Conservation (phyloP, 2,329 filamentous ascomycete species). For the Epichloe typhina region DNA sequence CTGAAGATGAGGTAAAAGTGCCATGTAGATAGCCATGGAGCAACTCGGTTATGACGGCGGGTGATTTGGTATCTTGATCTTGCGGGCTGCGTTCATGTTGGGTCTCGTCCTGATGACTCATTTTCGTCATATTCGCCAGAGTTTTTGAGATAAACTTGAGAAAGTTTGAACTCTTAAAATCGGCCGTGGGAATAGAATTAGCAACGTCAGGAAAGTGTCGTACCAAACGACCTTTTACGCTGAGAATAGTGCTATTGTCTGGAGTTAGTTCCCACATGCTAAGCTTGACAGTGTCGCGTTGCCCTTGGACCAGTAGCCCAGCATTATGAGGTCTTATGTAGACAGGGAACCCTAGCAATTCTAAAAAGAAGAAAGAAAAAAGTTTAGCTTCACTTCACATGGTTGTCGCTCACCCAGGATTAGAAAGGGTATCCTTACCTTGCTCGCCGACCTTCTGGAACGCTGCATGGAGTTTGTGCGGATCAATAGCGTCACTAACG, state of each 20-base stretch:
- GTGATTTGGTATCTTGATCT: slow-evolving; percentile 23
- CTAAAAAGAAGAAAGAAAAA: not conserved
- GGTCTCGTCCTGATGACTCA: too few species aligned
- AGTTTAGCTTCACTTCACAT: not conserved
- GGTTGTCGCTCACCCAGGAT: not conserved
- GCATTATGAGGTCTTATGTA: slow-evolving; percentile 1
- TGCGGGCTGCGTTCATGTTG: not conserved
- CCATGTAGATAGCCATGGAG: slow-evolving; percentile 24
- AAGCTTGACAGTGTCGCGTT: not conserved
- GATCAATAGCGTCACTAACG: not conserved
- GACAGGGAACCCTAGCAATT: not conserved
- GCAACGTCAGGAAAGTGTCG: not conserved
- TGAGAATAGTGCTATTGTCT: not conserved
- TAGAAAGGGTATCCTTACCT: not conserved
- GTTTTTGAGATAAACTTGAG: not conserved
- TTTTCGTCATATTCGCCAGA: not conserved
- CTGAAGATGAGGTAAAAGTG: slow-evolving; percentile 7
- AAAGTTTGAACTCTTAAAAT: not conserved
- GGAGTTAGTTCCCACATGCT: not conserved
- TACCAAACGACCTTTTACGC: not conserved
- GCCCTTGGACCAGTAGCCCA: not conserved
- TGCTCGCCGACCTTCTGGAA: not conserved
- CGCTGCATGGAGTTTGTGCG: not conserved
- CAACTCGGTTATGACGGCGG: slow-evolving; percentile 36
- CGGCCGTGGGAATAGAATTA: not conserved